Evolutionary conservation across 2,329 filamentous ascomycete genomes (phyloP), one percentile per base, ranked within the genome.

Genomic region (Hypoxylon sp.): DNA sequence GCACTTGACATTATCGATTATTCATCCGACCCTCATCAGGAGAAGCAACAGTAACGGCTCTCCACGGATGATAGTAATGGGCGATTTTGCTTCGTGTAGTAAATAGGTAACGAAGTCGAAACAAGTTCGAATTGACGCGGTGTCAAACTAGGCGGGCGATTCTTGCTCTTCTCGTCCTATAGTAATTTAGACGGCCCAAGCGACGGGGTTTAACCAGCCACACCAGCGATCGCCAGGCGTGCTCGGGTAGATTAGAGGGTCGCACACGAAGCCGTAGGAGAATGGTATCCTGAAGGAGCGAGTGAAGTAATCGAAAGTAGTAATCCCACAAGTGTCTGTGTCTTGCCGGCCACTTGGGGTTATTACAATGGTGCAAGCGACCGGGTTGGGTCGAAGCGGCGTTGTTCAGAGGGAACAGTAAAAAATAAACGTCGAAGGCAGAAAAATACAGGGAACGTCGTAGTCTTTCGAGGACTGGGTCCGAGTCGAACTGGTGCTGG

Each of bases 1-100:
- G 90, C 85, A 82, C 87, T 92, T 85, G 92, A 91, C 93, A 97
- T 97, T 93, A 95, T 93, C 87, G 84, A 93, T 93, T 93, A 92
- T 82, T 81, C 80, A 81, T 81, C 78, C 77, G 75, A 80, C 79
- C 80, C 78, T 84, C 82, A 84, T 85, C 72, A 78, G 70, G 71
- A 74, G 74, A 71, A 64, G 65, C 69, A 66, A 57, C 40, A 67
- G 61, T 75, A 74, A 59, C 56, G 61, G 60, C 69, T 72, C 71
- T 72, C 70, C 67, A 68, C 68, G 70, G 72, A 72, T 72, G 73
- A 69, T 70, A 69, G 56, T 72, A 70, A 55, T 67, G 70, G 72
- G 71, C 64, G 68, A 71, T 61, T 65, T 56, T 56, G 63, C 64
- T 68, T 67, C 61, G 61, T 49, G 46, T 48, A 53, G 54, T 68